phyloP scores from a whole-genome alignment of 352 stramenopile species.

The Phytophthora hibernalis region DNA sequence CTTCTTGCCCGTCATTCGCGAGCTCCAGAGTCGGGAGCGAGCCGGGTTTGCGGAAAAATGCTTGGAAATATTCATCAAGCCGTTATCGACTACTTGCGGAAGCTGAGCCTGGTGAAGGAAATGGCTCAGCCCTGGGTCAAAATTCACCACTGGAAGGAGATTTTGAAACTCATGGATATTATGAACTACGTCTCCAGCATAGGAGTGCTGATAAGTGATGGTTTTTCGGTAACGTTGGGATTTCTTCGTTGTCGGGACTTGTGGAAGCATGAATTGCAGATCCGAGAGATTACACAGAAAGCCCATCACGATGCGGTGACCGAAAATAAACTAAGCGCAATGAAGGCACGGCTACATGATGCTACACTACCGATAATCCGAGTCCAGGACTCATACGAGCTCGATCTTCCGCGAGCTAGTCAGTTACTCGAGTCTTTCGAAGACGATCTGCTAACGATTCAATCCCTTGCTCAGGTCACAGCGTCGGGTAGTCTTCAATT shows the following conservation, averaged over 20 bases:
- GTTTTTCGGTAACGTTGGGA: slow-evolving; percentile 55
- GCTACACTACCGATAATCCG: slow-evolving; percentile 49
- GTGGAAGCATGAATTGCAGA: slow-evolving; percentile 62
- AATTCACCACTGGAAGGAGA: slow-evolving; percentile 66
- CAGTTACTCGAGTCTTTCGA: slow-evolving; percentile 57
- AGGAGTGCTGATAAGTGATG: slow-evolving; percentile 56
- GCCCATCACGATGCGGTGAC: slow-evolving; percentile 63
- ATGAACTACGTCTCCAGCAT: slow-evolving; percentile 60
- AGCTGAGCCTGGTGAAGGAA: slow-evolving; percentile 57
- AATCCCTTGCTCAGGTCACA: slow-evolving; percentile 57
- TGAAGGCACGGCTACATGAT: slow-evolving; percentile 59
- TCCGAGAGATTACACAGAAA: slow-evolving; percentile 64
- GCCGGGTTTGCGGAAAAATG: slow-evolving; percentile 48
- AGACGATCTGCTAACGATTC: slow-evolving; percentile 65
- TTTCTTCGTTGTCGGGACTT: slow-evolving; percentile 59
- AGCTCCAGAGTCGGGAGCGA: slow-evolving; percentile 37
- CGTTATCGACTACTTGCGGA: slow-evolving; percentile 53
- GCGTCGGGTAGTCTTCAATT: slow-evolving; percentile 41
- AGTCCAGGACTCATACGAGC: slow-evolving; percentile 53
- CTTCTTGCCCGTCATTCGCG: slow-evolving; percentile 47
- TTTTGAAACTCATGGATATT: slow-evolving; percentile 55
- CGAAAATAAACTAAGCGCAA: slow-evolving; percentile 62
- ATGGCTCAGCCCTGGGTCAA: slow-evolving; percentile 64
- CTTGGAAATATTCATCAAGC: slow-evolving; percentile 40
- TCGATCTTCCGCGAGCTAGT: slow-evolving; percentile 40